These are phyloP conservation scores for Triticum turgidum DNA, from an alignment of 176 grass and related monocot species.

Conservation along the genomic window DNA sequence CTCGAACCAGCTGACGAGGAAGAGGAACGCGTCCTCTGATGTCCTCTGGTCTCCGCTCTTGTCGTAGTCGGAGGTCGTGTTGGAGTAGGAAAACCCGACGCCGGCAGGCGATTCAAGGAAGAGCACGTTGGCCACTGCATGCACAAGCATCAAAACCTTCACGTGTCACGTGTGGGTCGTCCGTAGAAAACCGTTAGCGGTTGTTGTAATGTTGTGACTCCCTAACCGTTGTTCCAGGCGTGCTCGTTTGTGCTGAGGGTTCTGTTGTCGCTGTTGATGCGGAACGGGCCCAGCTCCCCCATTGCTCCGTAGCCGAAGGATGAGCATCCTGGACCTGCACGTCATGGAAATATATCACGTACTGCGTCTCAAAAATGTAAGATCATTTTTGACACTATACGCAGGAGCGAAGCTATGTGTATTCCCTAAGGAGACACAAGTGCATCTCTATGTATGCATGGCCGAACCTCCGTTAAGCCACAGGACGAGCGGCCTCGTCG, in stretches of 20 bases:
- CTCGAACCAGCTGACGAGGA: conserved; percentile 44
- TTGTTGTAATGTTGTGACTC: neutral
- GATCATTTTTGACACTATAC: too few species aligned
- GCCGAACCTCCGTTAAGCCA: conserved; percentile 59
- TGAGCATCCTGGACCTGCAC: conserved; percentile 49
- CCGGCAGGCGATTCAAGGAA: conserved; percentile 48
- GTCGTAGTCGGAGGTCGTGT: conserved; percentile 20
- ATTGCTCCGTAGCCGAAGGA: conserved; percentile 48
- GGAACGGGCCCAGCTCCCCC: conserved; percentile 39
- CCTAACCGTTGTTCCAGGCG: conserved; percentile 47
- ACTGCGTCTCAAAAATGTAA: too few species aligned
- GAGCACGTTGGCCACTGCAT: conserved; percentile 50
- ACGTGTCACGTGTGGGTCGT: neutral
- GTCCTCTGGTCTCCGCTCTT: conserved; percentile 31
- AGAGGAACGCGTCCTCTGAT: neutral
- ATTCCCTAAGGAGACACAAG: too few species aligned
- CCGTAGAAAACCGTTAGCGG: neutral
- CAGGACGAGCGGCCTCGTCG: conserved; percentile 33
- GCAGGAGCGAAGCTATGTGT: too few species aligned
- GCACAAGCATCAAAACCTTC: neutral
- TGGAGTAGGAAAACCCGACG: conserved; percentile 49
- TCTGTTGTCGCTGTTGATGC: conserved; percentile 34
- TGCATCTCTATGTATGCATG: neutral
- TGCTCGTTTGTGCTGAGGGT: conserved; percentile 33
- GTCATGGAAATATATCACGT: neutral